Evolutionary conservation across 768 basidiomycete species (phyloP).

Genomic region (Podaxis sp.): DNA sequence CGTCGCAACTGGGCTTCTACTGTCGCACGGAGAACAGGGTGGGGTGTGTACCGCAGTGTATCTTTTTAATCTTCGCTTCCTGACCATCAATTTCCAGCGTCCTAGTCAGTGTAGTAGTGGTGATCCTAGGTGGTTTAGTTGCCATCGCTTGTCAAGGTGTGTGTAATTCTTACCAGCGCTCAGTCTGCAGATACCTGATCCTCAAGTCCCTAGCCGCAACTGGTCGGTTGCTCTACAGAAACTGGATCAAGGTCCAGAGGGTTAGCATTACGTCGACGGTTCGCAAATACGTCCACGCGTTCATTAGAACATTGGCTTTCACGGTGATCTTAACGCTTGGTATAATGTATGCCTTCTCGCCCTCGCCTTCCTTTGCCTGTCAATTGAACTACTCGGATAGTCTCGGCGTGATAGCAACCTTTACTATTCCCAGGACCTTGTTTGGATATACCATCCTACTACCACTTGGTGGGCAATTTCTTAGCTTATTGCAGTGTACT

Average conservation of each 20-base stretch:
- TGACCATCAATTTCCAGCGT: neutral
- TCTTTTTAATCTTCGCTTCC: neutral
- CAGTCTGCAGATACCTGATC: neutral
- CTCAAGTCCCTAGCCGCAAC: neutral
- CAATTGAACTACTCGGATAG: neutral
- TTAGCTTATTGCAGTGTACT: neutral
- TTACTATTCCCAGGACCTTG: neutral
- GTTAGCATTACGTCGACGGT: conserved; percentile 10
- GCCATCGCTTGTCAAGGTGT: conserved; percentile 1
- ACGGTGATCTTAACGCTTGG: conserved; percentile 3
- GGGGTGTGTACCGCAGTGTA: neutral
- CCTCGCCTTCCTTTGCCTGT: neutral
- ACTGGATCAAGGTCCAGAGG: conserved; percentile 9
- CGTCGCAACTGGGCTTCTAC: neutral
- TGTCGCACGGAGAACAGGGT: neutral
- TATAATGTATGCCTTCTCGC: neutral
- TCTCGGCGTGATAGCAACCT: neutral
- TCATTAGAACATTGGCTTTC: conserved; percentile 6
- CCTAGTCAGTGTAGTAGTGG: neutral
- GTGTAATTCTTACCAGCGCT: neutral
- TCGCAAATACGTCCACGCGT: conserved; percentile 11
- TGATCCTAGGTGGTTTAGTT: neutral
- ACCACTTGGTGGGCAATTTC: conserved; percentile 3
- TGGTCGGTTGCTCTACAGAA: conserved; percentile 9
- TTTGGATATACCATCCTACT: conserved; percentile 1